Conservation (phyloP, 2,329 filamentous ascomycete genomes). For the Akanthomyces dipterigenus region DNA sequence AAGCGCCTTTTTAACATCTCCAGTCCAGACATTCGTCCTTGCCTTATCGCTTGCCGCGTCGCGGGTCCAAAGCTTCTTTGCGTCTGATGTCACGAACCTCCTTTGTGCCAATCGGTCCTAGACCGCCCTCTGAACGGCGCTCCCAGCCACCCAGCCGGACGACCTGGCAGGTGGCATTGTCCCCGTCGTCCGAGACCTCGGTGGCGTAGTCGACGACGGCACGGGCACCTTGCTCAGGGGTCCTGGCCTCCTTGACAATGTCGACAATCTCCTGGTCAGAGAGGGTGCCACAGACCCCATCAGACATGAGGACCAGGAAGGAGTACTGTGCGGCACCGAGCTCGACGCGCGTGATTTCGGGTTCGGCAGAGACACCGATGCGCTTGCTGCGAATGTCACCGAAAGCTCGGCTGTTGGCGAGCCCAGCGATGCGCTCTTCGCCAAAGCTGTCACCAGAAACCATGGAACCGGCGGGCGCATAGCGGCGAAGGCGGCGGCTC, state of each 20-base stretch:
- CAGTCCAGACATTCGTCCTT: neutral
- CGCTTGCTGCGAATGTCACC: slow-evolving; percentile 89
- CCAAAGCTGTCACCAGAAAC: slow-evolving; percentile 88
- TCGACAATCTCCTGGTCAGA: slow-evolving; percentile 95
- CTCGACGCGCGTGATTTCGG: slow-evolving; percentile 75
- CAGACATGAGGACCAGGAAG: slow-evolving; percentile 81
- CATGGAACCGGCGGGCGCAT: slow-evolving; percentile 67
- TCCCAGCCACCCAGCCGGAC: slow-evolving; percentile 65
- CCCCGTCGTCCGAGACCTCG: slow-evolving; percentile 64
- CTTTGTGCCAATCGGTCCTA: slow-evolving; percentile 85
- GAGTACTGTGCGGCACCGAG: slow-evolving; percentile 77
- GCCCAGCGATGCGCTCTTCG: slow-evolving; percentile 86
- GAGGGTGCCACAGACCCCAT: slow-evolving; percentile 81
- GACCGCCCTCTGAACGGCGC: slow-evolving; percentile 70
- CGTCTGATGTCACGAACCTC: slow-evolving; percentile 81
- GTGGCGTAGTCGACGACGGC: slow-evolving; percentile 82
- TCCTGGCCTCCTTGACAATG: slow-evolving; percentile 86
- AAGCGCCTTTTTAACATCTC: neutral
- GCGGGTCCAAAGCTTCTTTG: slow-evolving; percentile 74
- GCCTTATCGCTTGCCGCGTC: slow-evolving; percentile 26
- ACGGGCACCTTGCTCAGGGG: slow-evolving; percentile 76
- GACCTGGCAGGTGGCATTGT: slow-evolving; percentile 64
- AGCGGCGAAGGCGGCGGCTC: slow-evolving; percentile 74
- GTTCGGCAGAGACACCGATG: slow-evolving; percentile 89
- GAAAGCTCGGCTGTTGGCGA: slow-evolving; percentile 91